A percentile compares a stretch with the other conserved stretches of the same genome.
phyloP scores from a whole-genome alignment of 2,329 filamentous ascomycete species.

The Botrytis tulipae region DNA sequence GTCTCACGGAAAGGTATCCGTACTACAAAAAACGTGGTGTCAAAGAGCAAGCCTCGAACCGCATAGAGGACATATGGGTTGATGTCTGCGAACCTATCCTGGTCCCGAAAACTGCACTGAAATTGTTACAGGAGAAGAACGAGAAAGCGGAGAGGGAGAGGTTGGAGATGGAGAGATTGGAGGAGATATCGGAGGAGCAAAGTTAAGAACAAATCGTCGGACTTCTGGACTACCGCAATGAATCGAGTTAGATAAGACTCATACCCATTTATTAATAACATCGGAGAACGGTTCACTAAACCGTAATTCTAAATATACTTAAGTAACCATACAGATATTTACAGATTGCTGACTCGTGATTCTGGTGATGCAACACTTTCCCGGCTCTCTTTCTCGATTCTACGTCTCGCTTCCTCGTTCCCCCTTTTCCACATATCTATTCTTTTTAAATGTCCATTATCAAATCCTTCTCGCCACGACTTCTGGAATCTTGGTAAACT shows the following conservation, averaged over 20 bases:
- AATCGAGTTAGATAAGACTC: not conserved
- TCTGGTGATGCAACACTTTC: not conserved
- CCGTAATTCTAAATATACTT: not conserved
- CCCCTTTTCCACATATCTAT: slow-evolving; percentile 57
- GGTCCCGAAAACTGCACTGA: not conserved
- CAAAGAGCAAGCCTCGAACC: not conserved
- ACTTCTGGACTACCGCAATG: not conserved
- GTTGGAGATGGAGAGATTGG: not conserved
- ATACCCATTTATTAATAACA: not conserved
- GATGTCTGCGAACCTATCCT: not conserved
- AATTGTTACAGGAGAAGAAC: not conserved
- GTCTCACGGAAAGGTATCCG: not conserved
- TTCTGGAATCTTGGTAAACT: slow-evolving; percentile 46
- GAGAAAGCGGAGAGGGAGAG: not conserved
- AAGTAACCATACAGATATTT: not conserved
- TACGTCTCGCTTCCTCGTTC: slow-evolving; percentile 44
- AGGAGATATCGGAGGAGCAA: not conserved
- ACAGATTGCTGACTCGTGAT: not conserved
- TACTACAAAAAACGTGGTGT: not conserved
- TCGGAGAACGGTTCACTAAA: not conserved
- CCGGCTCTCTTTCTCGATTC: slow-evolving; percentile 21
- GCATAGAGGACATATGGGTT: not conserved
- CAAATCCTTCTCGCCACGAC: slow-evolving; percentile 51
- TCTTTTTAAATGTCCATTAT: slow-evolving; percentile 53
- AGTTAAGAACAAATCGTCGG: not conserved